These are phyloP conservation scores for Amaranthus tricolor DNA, from an alignment of 179 eudicot genomes.

Conservation along the genomic window DNA sequence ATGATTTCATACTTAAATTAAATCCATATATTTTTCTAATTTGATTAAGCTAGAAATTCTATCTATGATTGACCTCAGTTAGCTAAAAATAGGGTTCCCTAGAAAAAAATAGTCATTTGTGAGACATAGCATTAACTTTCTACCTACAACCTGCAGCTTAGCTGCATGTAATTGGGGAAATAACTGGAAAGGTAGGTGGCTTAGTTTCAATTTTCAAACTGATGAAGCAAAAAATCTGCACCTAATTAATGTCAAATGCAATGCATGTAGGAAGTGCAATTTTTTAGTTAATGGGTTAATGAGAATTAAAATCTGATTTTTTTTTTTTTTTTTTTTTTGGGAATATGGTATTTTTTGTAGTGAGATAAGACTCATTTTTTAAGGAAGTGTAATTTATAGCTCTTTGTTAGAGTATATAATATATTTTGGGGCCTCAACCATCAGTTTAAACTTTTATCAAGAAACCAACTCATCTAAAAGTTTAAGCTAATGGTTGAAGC, in stretches of 20 bases:
- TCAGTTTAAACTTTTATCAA: no score
- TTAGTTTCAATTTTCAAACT: constrained; percentile 15
- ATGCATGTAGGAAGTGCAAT: neutral
- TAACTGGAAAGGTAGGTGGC: neutral
- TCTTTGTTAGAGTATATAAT: neutral
- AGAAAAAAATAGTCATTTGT: neutral
- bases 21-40: neutral
- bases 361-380: no score
- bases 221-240: constrained; percentile 18
- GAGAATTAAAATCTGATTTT: no score
- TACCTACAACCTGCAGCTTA: constrained; percentile 7
- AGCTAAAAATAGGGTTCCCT: constrained; percentile 7
- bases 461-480: no score
- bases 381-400: neutral
- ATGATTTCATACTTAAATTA: neutral
- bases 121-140: neutral
- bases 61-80: neutral
- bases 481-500: no score
- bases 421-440: no score
- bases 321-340: no score
- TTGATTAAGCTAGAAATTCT: neutral
- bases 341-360: no score
- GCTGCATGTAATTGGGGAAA: constrained; percentile 9
- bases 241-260: constrained; percentile 14
- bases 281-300: neutral